Base-by-base conservation (phyloP, 768 basidiomycete genomes). In the Mycena vulgaris region DNA sequence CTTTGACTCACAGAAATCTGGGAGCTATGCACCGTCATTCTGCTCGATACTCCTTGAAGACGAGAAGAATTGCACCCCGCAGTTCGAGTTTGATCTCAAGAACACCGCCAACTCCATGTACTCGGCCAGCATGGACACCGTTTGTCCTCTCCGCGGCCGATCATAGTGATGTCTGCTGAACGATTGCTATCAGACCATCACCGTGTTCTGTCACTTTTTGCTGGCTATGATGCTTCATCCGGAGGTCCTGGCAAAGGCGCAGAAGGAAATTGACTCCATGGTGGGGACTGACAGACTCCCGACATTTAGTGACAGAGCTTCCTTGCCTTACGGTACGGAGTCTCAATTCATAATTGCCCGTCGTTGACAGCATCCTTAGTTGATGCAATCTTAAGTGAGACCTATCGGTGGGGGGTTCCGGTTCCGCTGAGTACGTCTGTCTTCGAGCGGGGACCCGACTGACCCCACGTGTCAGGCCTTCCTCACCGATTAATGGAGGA, bases 81-180 rank as follows among this genome's bases (percentile, higher is more conserved):
- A 85, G 66, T 87, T 86, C 51, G 90, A 92, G 74, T 89, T 89
- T 69, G 93, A 94, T 72, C 82, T 94, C 52, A 90, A 92, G 67
- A 93, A 92, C 92, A 89, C 91, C 1, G 93, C 93, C n/a, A 93
- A 94, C 77, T 93, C 92, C 33, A 93, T 94, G 91, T 94, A 92
- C 76, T 82, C 85, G 8, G 89, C 87, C 19, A 90, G 90, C 72
- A 83, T 87, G 40, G 92, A 93, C 73, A 92, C 91, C 0, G 92
- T 90, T 68, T 72, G 80, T 72, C 2, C n/a, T 9, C 47, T 21
- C 27, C 8, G 9, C 48, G 19, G 19, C 56, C 37, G 5, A 8
- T 33, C 31, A 51, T 48, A n/a, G n/a, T 37, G 6, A 48, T 48
- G 11, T 23, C 6, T 23, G 21, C 25, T 51, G 25, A 27, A 40